Base-by-base conservation (phyloP, 192 early-diverging fungal genomes). In the Obelidium mucronatum region DNA sequence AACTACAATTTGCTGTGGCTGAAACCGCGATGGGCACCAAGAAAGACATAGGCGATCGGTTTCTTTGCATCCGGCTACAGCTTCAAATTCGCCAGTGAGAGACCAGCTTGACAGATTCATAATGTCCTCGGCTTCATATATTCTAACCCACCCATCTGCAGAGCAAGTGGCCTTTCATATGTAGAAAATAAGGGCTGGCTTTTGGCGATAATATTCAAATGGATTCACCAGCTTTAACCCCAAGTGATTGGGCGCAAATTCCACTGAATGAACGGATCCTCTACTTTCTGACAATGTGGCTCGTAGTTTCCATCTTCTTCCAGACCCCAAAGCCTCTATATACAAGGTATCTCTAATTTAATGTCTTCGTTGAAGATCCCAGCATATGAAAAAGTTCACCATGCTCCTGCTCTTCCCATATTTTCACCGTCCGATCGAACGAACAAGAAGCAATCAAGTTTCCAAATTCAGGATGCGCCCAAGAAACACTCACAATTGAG, bases 391-490 rank as follows among this genome's bases (percentile, higher is more conserved):
- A 33, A 26, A 30, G 4, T 30, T 26, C 72, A 92, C 87, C 90
- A 80, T 86, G 81, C 56, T 92, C 90, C 62, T 83, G 88, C 82
- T 98, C 95, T 74, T 96, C 94, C 95, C 95, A 98, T 36, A 98
- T 92, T 74, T 89, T 89, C 19, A 97, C 92, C 11, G 90, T 92
- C 51, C 95, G 87, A 80, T 98, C 97, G 77, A 97, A 94, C 52
- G 95, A 96, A 70, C 95, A 96, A 17, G 91, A 91, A 1, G 96
- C 96, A 52, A 98, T 81, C 6, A 97, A 84, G 75, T 94, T 92
- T 2, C 96, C 96, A 83, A 92, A 97, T 78, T 97, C 97, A n/a
- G 97, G 96, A 85, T 96, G 94, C n/a, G 94, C 93, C 94, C 94
- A 98, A 56, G 88, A 85, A n/a, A 94, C 90, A 77, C 91, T 92